These are phyloP conservation scores for Raffaelea arxii DNA, from an alignment of 2,329 filamentous ascomycete species.

Conservation along the genomic window DNA sequence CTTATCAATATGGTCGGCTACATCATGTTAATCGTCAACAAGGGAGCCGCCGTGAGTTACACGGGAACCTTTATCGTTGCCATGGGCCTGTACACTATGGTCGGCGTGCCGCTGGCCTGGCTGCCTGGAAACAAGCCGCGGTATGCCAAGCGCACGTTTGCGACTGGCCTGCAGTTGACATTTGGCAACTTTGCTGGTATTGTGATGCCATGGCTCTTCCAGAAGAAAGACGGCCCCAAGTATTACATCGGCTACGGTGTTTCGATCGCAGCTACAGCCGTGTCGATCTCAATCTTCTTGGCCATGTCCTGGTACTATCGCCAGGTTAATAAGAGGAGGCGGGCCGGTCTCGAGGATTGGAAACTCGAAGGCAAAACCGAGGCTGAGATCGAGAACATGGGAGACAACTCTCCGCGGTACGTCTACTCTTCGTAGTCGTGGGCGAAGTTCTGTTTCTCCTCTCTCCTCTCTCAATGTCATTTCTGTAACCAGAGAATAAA, in stretches of 20 bases:
- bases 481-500: too few species aligned
- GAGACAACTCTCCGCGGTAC: neutral
- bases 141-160: slow-evolving; percentile 56
- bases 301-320: neutral
- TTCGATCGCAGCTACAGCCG: neutral
- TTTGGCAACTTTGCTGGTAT: slow-evolving; percentile 22
- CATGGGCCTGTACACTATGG: slow-evolving; percentile 55
- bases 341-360: neutral
- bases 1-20: slow-evolving; percentile 58
- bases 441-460: too few species aligned
- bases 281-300: neutral
- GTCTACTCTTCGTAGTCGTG: neutral
- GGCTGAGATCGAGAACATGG: neutral
- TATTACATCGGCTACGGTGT: neutral
- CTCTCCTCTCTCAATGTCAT: too few species aligned
- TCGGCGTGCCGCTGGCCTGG: slow-evolving; percentile 46
- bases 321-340: neutral
- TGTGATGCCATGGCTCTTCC: slow-evolving; percentile 47
- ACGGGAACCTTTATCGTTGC: slow-evolving; percentile 67
- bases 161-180: slow-evolving; percentile 8
- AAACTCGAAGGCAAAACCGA: neutral
- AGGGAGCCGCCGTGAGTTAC: slow-evolving; percentile 55
- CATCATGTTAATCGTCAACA: slow-evolving; percentile 52
- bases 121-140: slow-evolving; percentile 59
- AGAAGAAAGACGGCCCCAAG: neutral